These are phyloP conservation scores for Candida quercuum DNA, from an alignment of 805 yeast genomes.

Conservation along the genomic window DNA sequence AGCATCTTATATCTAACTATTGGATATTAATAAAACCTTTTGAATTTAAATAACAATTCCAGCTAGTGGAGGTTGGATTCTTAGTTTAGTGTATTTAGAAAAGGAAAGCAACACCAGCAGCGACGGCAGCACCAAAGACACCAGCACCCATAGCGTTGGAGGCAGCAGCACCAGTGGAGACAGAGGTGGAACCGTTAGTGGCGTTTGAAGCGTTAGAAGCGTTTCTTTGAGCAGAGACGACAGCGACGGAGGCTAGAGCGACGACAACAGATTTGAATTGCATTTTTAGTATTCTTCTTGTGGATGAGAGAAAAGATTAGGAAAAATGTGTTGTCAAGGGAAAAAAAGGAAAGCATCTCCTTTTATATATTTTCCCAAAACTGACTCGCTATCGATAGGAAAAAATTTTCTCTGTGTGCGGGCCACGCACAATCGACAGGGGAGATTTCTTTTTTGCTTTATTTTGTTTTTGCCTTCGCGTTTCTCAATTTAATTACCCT, in stretches of 20 bases:
- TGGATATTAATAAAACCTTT: neutral
- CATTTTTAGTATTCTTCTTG: slow-evolving; percentile 36
- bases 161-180: slow-evolving; percentile 45
- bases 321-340: neutral
- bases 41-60: no score
- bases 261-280: slow-evolving; percentile 67
- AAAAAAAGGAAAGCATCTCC: neutral
- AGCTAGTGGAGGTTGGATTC: slow-evolving; percentile 2
- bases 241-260: slow-evolving; percentile 66
- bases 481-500: no score
- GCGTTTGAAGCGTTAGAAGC: slow-evolving; percentile 27
- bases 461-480: neutral
- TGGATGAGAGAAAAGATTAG: slow-evolving; percentile 3
- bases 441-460: neutral
- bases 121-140: slow-evolving; percentile 78
- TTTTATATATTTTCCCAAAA: slow-evolving; percentile 4
- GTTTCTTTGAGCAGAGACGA: slow-evolving; percentile 63
- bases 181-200: slow-evolving; percentile 39
- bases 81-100: slow-evolving; percentile 28
- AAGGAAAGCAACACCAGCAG: slow-evolving; percentile 66
- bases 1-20: neutral
- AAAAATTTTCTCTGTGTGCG: no score
- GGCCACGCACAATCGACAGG: neutral
- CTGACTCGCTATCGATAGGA: no score
- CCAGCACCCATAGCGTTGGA: slow-evolving; percentile 61